A percentile compares a stretch with the other conserved stretches of the same genome.
phyloP scores from a whole-genome alignment of 768 basidiomycete genomes.

The Lanmaoa pseudosensibilis region DNA sequence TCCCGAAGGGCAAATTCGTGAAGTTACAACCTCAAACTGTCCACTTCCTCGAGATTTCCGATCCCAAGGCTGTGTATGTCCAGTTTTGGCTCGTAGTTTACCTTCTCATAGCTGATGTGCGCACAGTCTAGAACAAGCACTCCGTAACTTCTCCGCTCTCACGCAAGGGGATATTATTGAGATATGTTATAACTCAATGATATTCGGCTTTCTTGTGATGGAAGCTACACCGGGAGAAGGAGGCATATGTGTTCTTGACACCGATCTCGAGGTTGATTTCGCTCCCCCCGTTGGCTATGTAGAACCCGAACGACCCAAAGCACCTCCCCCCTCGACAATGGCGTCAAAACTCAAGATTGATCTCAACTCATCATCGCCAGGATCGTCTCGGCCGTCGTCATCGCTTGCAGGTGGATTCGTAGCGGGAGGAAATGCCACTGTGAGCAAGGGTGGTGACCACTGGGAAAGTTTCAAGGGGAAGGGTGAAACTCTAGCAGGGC shows the following conservation, averaged over 20 bases:
- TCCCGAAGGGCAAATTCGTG: conserved; percentile 92
- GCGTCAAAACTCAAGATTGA: conserved; percentile 97
- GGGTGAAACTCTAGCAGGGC: conserved; percentile 86
- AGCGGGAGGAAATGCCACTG: conserved; percentile 44
- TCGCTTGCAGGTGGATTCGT: conserved; percentile 69
- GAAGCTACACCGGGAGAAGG: conserved; percentile 83
- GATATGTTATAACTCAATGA: conserved; percentile 94
- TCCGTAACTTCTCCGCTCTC: conserved; percentile 89
- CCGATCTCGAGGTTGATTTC: conserved; percentile 98
- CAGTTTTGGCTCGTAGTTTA: neutral
- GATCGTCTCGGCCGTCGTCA: conserved; percentile 79
- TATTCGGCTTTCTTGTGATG: conserved; percentile 95
- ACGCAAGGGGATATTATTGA: conserved; percentile 98
- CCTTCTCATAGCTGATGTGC: conserved; percentile 1
- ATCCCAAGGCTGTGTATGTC: conserved; percentile 95
- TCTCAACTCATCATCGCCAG: conserved; percentile 79
- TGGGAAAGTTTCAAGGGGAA: conserved; percentile 98
- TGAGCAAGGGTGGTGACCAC: conserved; percentile 77
- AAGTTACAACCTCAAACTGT: conserved; percentile 96
- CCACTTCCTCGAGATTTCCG: conserved; percentile 95
- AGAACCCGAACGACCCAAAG: conserved; percentile 86
- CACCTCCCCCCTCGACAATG: conserved; percentile 86
- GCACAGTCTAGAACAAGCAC: conserved; percentile 84
- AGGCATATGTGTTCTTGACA: conserved; percentile 89
- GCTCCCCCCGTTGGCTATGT: conserved; percentile 91